Conservation (phyloP, 495 filamentous ascomycete species). For the Talaromyces adpressus region DNA sequence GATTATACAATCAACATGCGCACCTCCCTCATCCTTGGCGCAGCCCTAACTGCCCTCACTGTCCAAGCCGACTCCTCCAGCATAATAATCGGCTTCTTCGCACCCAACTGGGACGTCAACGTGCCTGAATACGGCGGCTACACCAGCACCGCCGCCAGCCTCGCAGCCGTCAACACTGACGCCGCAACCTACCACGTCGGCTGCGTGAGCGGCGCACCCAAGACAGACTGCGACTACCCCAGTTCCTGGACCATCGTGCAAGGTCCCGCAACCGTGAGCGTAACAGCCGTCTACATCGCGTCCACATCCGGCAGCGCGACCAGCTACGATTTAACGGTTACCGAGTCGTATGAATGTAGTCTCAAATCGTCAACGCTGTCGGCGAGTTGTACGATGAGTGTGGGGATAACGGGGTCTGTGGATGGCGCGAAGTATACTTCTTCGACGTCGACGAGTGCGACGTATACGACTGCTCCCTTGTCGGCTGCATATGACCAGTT, state of each 20-base stretch:
- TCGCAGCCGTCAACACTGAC: slow-evolving; percentile 16
- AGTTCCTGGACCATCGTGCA: slow-evolving; percentile 21
- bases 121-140: slow-evolving; percentile 2
- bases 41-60: neutral
- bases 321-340: slow-evolving; percentile 13
- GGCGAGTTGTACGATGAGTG: slow-evolving; percentile 18
- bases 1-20: neutral
- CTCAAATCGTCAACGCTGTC: slow-evolving; percentile 14
- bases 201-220: slow-evolving; percentile 15
- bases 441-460: neutral
- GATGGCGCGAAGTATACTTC: slow-evolving; percentile 1
- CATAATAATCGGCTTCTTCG: neutral
- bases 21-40: neutral
- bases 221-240: slow-evolving; percentile 14
- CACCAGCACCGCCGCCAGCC: slow-evolving; percentile 18
- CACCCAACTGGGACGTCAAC: neutral
- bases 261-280: slow-evolving; percentile 15
- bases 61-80: neutral
- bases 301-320: neutral
- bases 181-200: slow-evolving; percentile 23
- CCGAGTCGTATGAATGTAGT: slow-evolving; percentile 13
- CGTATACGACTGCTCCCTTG: neutral
- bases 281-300: slow-evolving; percentile 12
- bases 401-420: neutral
- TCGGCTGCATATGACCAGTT: slow-evolving; percentile 11